Conservation (phyloP, 345 rosid genomes). For the Kernera saxatilis region DNA sequence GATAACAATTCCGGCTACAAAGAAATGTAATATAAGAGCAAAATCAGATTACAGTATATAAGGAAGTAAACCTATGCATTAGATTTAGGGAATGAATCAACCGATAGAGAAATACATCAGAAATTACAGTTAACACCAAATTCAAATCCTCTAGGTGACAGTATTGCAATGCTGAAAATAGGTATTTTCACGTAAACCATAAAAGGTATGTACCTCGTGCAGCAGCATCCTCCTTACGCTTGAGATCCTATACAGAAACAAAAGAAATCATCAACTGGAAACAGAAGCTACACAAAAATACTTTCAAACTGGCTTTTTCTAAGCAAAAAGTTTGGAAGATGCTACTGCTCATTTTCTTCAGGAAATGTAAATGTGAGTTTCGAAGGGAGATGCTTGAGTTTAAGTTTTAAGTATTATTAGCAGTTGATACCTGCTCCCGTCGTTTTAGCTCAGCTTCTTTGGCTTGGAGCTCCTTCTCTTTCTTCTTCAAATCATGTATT, state of each 20-base stretch:
- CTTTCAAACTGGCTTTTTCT: neutral
- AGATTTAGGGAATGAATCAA: neutral
- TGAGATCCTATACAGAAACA: conserved; percentile 58
- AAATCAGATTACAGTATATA: neutral
- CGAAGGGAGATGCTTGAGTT: neutral
- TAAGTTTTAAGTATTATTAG: neutral
- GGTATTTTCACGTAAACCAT: neutral
- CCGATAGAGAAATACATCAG: neutral
- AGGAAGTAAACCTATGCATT: neutral
- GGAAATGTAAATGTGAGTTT: neutral
- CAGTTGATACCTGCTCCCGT: conserved; percentile 65
- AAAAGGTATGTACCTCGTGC: conserved; percentile 59
- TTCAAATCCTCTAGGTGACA: neutral
- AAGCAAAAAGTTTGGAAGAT: neutral
- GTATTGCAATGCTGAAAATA: neutral
- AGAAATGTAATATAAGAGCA: neutral
- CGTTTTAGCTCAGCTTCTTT: conserved; percentile 83
- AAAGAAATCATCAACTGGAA: neutral
- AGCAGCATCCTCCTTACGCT: conserved; percentile 87
- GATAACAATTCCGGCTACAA: conserved; percentile 63
- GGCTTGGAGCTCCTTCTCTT: conserved; percentile 94
- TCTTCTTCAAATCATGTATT: conserved; percentile 67
- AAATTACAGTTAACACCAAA: neutral
- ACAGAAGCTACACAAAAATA: neutral
- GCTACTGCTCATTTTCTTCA: neutral